Evolutionary conservation across 495 filamentous ascomycete genomes (phyloP).

Genomic region (Parmelia sp.): DNA sequence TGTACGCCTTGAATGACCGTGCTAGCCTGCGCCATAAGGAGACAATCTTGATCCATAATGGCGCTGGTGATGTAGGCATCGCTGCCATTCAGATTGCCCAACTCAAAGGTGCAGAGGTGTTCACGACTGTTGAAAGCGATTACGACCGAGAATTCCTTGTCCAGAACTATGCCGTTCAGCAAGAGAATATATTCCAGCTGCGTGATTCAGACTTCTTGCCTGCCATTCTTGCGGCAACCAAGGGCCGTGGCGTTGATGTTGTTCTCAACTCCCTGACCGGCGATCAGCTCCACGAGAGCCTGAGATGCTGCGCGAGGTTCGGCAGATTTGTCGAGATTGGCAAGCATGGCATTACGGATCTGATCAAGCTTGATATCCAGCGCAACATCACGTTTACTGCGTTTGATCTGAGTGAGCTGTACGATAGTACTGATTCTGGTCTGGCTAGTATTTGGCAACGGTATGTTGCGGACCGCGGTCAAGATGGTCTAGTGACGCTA

Average conservation of each 20-base stretch:
- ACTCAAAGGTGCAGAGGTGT: constrained; percentile 16
- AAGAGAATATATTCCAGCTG: constrained; percentile 48
- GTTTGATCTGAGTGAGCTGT: constrained; percentile 5
- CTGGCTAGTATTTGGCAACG: no score
- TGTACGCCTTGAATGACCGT: constrained; percentile 32
- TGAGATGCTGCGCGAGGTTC: constrained; percentile 47
- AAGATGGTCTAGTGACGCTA: no score
- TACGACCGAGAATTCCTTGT: no score
- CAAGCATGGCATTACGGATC: constrained; percentile 31
- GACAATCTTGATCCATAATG: constrained; percentile 38
- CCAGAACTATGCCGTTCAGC: no score
- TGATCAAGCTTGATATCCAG: constrained; percentile 6
- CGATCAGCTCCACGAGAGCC: constrained; percentile 42
- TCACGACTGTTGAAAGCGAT: no score
- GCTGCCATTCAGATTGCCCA: constrained; percentile 12
- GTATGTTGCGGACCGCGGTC: no score
- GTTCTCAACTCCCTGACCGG: no score
- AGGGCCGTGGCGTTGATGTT: constrained; percentile 45
- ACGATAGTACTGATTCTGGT: no score
- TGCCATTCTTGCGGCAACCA: constrained; percentile 40
- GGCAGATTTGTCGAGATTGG: constrained; percentile 47
- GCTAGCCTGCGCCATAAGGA: constrained; percentile 33
- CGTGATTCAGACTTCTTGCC: constrained; percentile 37
- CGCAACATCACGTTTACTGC: constrained; percentile 27
- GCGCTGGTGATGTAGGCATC: constrained; percentile 29